Percentiles rank a stretch among this genome's conserved stretches.
Evolutionary conservation across 2,329 filamentous ascomycete genomes (phyloP).

Genomic region (Huntiella omanensis): DNA sequence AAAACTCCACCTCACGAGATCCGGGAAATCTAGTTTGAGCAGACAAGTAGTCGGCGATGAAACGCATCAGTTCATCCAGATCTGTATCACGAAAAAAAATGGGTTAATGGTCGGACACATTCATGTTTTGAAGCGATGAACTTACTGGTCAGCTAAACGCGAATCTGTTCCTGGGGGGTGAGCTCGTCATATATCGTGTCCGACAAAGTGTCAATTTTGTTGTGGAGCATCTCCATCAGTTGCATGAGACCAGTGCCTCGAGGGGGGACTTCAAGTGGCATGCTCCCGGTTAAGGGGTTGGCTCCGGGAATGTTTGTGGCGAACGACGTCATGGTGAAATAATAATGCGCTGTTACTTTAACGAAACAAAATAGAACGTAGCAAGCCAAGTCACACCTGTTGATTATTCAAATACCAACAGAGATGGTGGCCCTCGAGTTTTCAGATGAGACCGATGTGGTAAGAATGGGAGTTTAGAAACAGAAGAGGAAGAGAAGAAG

Average conservation of each 20-base stretch:
- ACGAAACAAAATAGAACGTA: too few relatives aligned
- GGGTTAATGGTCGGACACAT: background rate
- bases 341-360: too few relatives aligned
- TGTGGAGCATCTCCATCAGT: background rate
- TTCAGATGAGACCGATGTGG: too few relatives aligned
- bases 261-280: background rate
- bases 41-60: background rate
- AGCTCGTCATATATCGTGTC: background rate
- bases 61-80: background rate
- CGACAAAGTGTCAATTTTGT: background rate
- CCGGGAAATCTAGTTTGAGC: background rate
- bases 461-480: too few relatives aligned
- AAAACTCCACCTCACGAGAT: background rate
- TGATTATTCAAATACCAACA: too few relatives aligned
- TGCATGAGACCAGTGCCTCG: background rate
- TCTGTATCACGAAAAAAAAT: background rate
- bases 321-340: too few relatives aligned
- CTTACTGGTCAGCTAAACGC: background rate
- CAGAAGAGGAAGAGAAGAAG: too few relatives aligned
- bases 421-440: too few relatives aligned
- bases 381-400: too few relatives aligned
- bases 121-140: background rate
- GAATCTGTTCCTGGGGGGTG: background rate
- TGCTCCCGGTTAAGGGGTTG: too few relatives aligned
- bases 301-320: too few relatives aligned